phyloP scores from a whole-genome alignment of 192 early-diverging fungal species.

The Martensiomyces pterosporus region DNA sequence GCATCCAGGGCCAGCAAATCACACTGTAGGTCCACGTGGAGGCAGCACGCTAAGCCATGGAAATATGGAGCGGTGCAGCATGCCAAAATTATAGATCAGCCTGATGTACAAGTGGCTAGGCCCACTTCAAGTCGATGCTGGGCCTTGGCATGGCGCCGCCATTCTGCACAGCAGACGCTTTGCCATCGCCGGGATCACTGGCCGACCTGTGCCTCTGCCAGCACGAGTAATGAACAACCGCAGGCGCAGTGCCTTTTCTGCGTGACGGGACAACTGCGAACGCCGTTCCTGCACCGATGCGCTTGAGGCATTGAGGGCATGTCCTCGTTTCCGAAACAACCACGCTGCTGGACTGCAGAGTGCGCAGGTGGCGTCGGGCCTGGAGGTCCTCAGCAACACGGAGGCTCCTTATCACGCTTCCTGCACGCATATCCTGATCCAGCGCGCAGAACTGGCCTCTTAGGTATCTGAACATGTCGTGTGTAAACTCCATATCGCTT shows the following conservation, averaged over 20 bases:
- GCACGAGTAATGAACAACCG: slow-evolving; percentile 51
- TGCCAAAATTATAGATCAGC: too few relatives aligned
- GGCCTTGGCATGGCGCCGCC: background rate
- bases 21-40: background rate
- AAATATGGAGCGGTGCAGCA: too few relatives aligned
- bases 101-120: slow-evolving; percentile 6
- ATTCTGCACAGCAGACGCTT: slow-evolving; percentile 1
- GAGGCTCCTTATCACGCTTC: slow-evolving; percentile 32
- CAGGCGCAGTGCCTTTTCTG: slow-evolving; percentile 7
- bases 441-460: slow-evolving; percentile 51
- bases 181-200: background rate
- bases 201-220: slow-evolving; percentile 40
- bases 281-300: slow-evolving; percentile 48
- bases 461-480: slow-evolving; percentile 50
- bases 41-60: too few relatives aligned
- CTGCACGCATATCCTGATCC: slow-evolving; percentile 32
- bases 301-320: slow-evolving; percentile 51
- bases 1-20: too few relatives aligned
- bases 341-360: slow-evolving; percentile 24
- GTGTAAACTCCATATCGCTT: slow-evolving; percentile 38
- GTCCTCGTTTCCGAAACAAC: slow-evolving; percentile 37
- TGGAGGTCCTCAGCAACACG: slow-evolving; percentile 35
- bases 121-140: slow-evolving; percentile 22
- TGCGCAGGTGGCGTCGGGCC: slow-evolving; percentile 30
- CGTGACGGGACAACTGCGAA: slow-evolving; percentile 40